phyloP scores from a whole-genome alignment of 768 basidiomycete species.

The Auriscalpium vulgare region DNA sequence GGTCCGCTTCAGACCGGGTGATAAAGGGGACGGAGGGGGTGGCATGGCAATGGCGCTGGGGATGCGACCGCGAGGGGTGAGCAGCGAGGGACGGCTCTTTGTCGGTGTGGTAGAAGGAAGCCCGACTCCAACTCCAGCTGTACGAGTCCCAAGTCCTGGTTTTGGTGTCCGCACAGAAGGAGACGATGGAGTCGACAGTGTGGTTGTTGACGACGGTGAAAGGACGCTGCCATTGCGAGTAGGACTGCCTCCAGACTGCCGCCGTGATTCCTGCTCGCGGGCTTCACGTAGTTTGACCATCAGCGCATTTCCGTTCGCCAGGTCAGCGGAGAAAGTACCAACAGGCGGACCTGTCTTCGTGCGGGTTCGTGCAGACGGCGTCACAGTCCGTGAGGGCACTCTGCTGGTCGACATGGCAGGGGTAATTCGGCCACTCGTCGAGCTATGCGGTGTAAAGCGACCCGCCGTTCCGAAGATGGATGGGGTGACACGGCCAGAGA shows the following conservation, averaged over 20 bases:
- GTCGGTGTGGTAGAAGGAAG: slow-evolving; percentile 34
- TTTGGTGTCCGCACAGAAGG: slow-evolving; percentile 62
- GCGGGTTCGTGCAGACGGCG: slow-evolving; percentile 41
- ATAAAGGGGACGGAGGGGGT: slow-evolving; percentile 61
- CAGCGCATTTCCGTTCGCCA: background rate
- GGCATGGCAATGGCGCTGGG: slow-evolving; percentile 78
- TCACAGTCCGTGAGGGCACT: slow-evolving; percentile 22
- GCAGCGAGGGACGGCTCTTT: slow-evolving; percentile 28
- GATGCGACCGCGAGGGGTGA: slow-evolving; percentile 56
- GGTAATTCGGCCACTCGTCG: slow-evolving; percentile 31
- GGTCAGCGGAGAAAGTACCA: background rate
- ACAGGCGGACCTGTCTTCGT: slow-evolving; percentile 31
- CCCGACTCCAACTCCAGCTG: slow-evolving; percentile 28
- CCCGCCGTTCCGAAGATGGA: slow-evolving; percentile 30
- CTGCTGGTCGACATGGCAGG: slow-evolving; percentile 23
- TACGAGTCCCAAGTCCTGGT: slow-evolving; percentile 31
- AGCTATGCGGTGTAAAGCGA: slow-evolving; percentile 47
- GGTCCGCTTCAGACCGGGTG: slow-evolving; percentile 27
- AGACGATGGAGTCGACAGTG: slow-evolving; percentile 28
- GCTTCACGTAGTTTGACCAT: background rate
- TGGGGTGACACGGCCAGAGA: slow-evolving; percentile 15
- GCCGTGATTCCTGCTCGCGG: slow-evolving; percentile 5
- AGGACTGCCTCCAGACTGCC: slow-evolving; percentile 15
- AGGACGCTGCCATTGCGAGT: slow-evolving; percentile 9
- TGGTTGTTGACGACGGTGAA: background rate